Percentiles rank a stretch among this genome's conserved stretches.
phyloP scores from a whole-genome alignment of 768 basidiomycete species.

The Tubosaeta brunneosetosa region DNA sequence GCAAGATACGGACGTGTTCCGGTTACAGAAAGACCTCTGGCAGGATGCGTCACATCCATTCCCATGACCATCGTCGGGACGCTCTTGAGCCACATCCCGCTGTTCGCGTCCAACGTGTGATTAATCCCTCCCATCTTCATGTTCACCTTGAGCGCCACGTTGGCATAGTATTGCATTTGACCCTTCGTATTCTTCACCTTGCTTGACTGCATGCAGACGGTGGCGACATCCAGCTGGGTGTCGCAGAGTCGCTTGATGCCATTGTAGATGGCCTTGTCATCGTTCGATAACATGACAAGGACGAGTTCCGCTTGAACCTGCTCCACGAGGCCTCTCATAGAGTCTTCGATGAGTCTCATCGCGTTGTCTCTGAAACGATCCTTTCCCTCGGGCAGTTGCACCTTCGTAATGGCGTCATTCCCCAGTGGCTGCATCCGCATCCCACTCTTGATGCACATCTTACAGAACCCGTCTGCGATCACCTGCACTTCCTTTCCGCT shows the following conservation, averaged over 20 bases:
- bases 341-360: constrained; percentile 28
- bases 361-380: constrained; percentile 50
- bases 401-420: constrained; percentile 31
- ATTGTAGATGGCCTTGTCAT: constrained; percentile 46
- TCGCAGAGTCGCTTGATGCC: constrained; percentile 50
- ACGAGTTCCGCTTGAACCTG: constrained; percentile 20
- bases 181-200: constrained; percentile 56
- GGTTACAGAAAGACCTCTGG: constrained; percentile 55
- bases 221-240: constrained; percentile 44
- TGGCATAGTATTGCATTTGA: constrained; percentile 48
- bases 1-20: constrained; percentile 34
- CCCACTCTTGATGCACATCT: constrained; percentile 62
- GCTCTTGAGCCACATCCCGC: constrained; percentile 36
- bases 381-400: constrained; percentile 42
- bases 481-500: constrained; percentile 42
- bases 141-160: constrained; percentile 52
- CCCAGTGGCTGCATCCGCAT: constrained; percentile 41
- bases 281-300: constrained; percentile 44
- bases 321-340: neutral
- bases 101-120: constrained; percentile 39
- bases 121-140: constrained; percentile 55
- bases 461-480: constrained; percentile 46
- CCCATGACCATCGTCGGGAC: constrained; percentile 52
- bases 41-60: constrained; percentile 66
- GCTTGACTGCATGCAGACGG: constrained; percentile 65